Evolutionary conservation across 352 stramenopile genomes (phyloP), one percentile per base, ranked within the genome.

Genomic region (Peronospora belbahrii): DNA sequence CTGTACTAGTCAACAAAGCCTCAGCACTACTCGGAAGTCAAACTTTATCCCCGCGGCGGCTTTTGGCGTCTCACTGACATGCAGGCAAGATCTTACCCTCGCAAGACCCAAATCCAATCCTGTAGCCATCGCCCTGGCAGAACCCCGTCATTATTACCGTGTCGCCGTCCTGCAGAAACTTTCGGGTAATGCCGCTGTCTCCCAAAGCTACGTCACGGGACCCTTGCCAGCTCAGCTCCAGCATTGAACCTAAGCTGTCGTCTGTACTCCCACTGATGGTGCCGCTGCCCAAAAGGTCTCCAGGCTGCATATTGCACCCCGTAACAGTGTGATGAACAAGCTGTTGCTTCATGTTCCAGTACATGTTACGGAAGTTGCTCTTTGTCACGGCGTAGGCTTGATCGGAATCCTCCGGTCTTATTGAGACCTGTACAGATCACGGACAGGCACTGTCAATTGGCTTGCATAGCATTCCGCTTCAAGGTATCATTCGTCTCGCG

Each of bases 311-410:
- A 50, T 96, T 91, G 74, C 93, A 98, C n/a, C 95, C 95, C 24
- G 93, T 97, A 19, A 98, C 83, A 13, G 90, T 96, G 76, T 98
- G 95, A 70, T 98, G 95, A 36, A 96, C 91, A 44, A 98, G 70
- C 67, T 97, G 88, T 70, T 98, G 95, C 64, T 96, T 94, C 51
- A 95, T 95, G 59, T 95, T 98, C 95, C 95, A 98, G 71, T 98
- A 98, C 71, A 98, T 85, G 74, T 98, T 86, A 42, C 69, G 78
- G 49, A 97, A 94, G 82, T 98, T 98, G 62, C 88, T 97, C 34
- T 71, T 79, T 35, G 80, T 97, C 63, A 98, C 78, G 39, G 63
- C 52, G 55, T 85, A 61, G 25, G 70, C 54, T 41, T 78, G 40
- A 10, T 62, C 56, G 19, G 72, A 72, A 37, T 70, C 67, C 53